Evolutionary conservation across 2,329 filamentous ascomycete species (phyloP).

Genomic region (Calonectria crousiana): DNA sequence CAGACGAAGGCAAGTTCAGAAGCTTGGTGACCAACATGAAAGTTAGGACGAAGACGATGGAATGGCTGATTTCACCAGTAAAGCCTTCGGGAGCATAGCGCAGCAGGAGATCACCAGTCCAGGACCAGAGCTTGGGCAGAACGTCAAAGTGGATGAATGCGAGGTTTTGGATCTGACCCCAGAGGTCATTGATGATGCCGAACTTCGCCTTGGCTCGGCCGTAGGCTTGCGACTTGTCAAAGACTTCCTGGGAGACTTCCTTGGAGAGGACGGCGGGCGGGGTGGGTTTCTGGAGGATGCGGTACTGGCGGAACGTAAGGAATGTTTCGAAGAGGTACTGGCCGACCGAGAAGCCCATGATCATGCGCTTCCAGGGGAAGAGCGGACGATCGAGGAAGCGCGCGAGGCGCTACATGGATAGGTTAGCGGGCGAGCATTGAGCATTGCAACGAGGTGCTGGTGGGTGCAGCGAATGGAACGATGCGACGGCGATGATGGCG

Average conservation of each 20-base stretch:
- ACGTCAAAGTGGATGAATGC: slow-evolving; percentile 91
- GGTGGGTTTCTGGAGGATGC: slow-evolving; percentile 81
- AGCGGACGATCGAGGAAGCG: slow-evolving; percentile 88
- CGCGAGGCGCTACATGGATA: slow-evolving; percentile 73
- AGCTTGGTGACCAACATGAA: slow-evolving; percentile 87
- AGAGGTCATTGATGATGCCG: slow-evolving; percentile 83
- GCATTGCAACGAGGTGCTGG: neutral
- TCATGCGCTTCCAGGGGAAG: slow-evolving; percentile 98
- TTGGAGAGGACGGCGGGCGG: slow-evolving; percentile 88
- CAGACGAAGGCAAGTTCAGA: slow-evolving; percentile 81
- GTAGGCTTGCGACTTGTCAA: slow-evolving; percentile 96
- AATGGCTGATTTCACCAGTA: slow-evolving; percentile 92
- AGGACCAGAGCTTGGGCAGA: slow-evolving; percentile 89
- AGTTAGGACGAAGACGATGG: slow-evolving; percentile 89
- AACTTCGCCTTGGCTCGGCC: slow-evolving; percentile 96
- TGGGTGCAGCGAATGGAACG: neutral
- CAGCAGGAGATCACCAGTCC: slow-evolving; percentile 81
- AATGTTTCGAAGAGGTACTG: slow-evolving; percentile 93
- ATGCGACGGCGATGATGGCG: neutral
- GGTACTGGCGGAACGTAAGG: slow-evolving; percentile 90
- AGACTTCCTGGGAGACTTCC: slow-evolving; percentile 90
- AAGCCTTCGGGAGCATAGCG: slow-evolving; percentile 82
- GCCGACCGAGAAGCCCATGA: slow-evolving; percentile 92
- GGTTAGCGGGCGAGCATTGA: neutral
- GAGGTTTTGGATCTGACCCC: slow-evolving; percentile 88